Base-by-base conservation (phyloP, 164 flowering plant genomes). In the Magnolia changhungtana region DNA sequence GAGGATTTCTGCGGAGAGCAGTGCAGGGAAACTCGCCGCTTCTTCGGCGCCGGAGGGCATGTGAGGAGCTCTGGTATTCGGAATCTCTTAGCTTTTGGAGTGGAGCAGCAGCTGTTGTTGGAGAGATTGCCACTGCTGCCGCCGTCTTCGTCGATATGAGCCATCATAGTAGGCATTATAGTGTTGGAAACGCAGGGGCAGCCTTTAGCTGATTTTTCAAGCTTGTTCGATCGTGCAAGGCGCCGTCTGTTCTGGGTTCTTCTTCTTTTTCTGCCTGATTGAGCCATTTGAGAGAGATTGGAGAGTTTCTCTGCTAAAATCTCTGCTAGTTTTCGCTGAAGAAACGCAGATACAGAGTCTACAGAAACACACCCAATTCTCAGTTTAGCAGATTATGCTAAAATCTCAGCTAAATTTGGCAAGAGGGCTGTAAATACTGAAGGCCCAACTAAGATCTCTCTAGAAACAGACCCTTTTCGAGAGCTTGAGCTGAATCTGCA, bases 31-130 rank as follows among this genome's bases (percentile, higher is more conserved):
- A 74, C 58, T 74, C 84, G 80, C 58, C 65, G 77, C 85, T 89
- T 89, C 82, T 82, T 89, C 21, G 92, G 92, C 18, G 90, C 86
- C 13, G 90, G 87, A 23, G 92, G 92, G 55, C 92, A 89, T 0
- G 84, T 49, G 9, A 78, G 68, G 2, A 64, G 69, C 78, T 86
- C 78, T 0, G 89, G 86, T 77, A 89, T 87, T 65, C 78, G 76
- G 61, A 80, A 80, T 73, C 77, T 85, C 79, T 77, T 55, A 51
- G 81, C 88, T 72, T 80, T 86, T 3, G 92, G 90, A 0, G 92
- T 87, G 1, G 77, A 76, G 81, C 50, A 67, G 67, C 83, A 84
- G 1, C 76, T 77, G 58, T 7, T n/a, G 73, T 6, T 19, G 24
- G n/a, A 29, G 31, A 37, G 50, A 9, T 24, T 21, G 37, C 18